Percentiles rank a stretch among this genome's conserved stretches.
Conservation (phyloP, 1,284 basidiomycete species). For the Cryptococcus sp. region DNA sequence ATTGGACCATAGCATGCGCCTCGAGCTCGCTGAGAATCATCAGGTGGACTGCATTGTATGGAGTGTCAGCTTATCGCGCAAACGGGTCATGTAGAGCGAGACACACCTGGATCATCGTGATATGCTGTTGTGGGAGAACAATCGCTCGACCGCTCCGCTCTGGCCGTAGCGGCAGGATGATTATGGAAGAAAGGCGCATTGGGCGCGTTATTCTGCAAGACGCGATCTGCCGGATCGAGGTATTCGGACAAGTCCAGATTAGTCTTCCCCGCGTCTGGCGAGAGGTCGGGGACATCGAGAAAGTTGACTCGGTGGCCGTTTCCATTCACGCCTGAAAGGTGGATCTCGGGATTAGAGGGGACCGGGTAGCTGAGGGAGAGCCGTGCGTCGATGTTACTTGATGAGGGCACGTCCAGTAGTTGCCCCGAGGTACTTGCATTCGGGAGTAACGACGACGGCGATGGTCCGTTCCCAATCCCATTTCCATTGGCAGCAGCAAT, state of each 20-base stretch:
- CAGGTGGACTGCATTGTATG: conserved; percentile 22
- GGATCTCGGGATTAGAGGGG: too few species aligned
- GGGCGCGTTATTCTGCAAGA: conserved; percentile 6
- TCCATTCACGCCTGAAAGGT: too few species aligned
- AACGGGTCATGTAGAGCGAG: background rate
- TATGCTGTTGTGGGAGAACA: background rate
- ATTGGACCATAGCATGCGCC: conserved; percentile 28
- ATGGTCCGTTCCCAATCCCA: background rate
- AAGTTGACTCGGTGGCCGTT: background rate
- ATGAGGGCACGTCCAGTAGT: background rate
- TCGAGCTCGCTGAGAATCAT: conserved; percentile 32
- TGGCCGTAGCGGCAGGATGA: conserved; percentile 14
- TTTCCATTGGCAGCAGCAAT: background rate
- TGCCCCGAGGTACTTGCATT: background rate
- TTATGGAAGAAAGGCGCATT: conserved; percentile 29
- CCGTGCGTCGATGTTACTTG: too few species aligned
- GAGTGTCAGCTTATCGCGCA: background rate
- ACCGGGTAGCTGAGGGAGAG: too few species aligned
- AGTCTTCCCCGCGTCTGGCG: conserved; percentile 6
- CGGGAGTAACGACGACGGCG: background rate
- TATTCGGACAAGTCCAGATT: conserved; percentile 33
- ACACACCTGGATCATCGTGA: conserved; percentile 26
- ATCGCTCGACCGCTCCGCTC: conserved; percentile 3
- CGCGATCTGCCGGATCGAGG: conserved; percentile 28
- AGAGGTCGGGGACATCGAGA: conserved; percentile 2